phyloP scores from a whole-genome alignment of 75 land plant genomes.

The Selaginella tamariscina region DNA sequence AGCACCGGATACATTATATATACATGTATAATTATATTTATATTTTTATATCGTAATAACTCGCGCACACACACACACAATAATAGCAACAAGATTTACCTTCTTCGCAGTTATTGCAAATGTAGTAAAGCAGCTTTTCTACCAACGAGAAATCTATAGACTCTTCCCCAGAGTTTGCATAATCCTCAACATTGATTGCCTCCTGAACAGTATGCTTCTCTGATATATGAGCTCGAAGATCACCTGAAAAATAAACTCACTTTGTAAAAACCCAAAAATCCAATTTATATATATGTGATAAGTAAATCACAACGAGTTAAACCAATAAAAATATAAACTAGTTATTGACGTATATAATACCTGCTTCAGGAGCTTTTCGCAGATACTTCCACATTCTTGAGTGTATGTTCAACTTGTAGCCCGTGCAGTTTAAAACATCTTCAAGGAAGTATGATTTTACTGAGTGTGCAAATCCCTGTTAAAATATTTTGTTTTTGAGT shows the following conservation, averaged over 20 bases:
- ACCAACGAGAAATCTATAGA: background rate
- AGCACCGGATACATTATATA: background rate
- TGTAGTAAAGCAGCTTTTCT: background rate
- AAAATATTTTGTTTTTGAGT: too few relatives aligned
- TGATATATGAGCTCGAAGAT: background rate
- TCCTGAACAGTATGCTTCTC: background rate
- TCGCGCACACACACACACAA: too few relatives aligned
- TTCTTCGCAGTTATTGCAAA: background rate
- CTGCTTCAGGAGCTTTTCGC: background rate
- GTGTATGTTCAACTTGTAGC: background rate
- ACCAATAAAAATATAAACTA: too few relatives aligned
- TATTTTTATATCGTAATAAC: too few relatives aligned
- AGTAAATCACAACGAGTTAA: too few relatives aligned
- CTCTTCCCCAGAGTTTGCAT: background rate
- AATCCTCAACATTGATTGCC: background rate
- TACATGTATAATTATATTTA: background rate
- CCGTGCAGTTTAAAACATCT: background rate
- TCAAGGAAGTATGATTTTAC: background rate
- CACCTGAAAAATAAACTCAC: too few relatives aligned
- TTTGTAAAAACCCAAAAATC: too few relatives aligned
- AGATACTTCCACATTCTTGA: slow-evolving; percentile 2
- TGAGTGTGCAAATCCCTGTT: background rate
- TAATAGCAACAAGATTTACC: too few relatives aligned
- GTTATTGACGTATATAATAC: too few relatives aligned
- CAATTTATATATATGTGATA: too few relatives aligned